Evolutionary conservation across 768 basidiomycete species (phyloP).

Genomic region (Suillus spraguei): DNA sequence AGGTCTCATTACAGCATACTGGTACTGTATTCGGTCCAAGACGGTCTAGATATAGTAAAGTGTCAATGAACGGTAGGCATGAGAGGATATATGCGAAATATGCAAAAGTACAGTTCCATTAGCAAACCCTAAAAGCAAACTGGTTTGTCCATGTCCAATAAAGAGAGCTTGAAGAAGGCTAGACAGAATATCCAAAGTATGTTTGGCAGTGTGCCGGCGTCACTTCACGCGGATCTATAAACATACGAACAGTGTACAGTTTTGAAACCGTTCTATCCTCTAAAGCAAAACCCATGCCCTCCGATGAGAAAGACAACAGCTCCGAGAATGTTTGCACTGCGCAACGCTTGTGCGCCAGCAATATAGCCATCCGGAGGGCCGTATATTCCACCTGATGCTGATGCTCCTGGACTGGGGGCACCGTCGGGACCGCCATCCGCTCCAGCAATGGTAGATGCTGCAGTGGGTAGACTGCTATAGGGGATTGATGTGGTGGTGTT

Average conservation of each 20-base stretch:
- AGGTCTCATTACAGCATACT: constrained; percentile 1
- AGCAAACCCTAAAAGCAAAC: constrained; percentile 15
- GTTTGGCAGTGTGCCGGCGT: neutral
- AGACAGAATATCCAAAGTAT: neutral
- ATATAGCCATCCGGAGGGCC: constrained; percentile 74
- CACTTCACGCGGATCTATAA: neutral
- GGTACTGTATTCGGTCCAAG: constrained; percentile 4
- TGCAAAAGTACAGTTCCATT: constrained; percentile 23
- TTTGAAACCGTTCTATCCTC: constrained; percentile 8
- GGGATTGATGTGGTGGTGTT: constrained; percentile 40
- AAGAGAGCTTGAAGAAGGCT: constrained; percentile 2
- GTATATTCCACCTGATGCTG: constrained; percentile 46
- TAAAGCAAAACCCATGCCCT: constrained; percentile 49
- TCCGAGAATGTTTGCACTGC: constrained; percentile 46
- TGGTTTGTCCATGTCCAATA: constrained; percentile 18
- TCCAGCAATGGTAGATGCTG: constrained; percentile 53
- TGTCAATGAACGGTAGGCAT: constrained; percentile 29
- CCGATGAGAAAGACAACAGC: constrained; percentile 50
- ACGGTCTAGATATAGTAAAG: constrained; percentile 15
- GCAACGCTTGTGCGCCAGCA: constrained; percentile 52
- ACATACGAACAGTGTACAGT: constrained; percentile 4
- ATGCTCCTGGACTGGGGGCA: constrained; percentile 63
- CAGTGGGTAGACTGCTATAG: constrained; percentile 56
- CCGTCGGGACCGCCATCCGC: constrained; percentile 51
- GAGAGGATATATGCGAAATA: constrained; percentile 22